A percentile compares a stretch with the other conserved stretches of the same genome.
phyloP scores from a whole-genome alignment of 1,139 yeast species.

The Dujonia santamariae region DNA sequence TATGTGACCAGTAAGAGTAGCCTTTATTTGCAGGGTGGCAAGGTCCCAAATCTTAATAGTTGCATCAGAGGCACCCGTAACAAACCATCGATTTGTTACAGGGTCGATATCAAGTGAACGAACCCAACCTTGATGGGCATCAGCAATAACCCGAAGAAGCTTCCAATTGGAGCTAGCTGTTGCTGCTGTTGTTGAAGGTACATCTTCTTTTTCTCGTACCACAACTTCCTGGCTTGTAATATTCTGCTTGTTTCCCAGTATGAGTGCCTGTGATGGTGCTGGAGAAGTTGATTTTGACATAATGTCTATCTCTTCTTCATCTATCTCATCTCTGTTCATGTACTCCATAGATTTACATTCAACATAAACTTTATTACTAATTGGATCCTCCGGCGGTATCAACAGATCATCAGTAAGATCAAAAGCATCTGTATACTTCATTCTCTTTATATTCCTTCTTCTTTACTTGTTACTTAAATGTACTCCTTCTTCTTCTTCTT shows the following conservation, averaged over 20 bases:
- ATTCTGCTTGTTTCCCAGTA: too few relatives aligned
- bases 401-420: slow-evolving; percentile 5
- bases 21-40: slow-evolving; percentile 63
- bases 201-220: background rate
- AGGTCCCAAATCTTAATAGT: slow-evolving; percentile 92
- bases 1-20: slow-evolving; percentile 85
- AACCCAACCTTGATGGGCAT: slow-evolving; percentile 94
- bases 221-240: too few relatives aligned
- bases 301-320: background rate
- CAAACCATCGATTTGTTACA: slow-evolving; percentile 80
- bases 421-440: slow-evolving; percentile 7
- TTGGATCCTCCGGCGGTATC: slow-evolving; percentile 2
- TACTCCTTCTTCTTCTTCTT: too few relatives aligned
- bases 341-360: too few relatives aligned
- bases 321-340: too few relatives aligned
- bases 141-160: slow-evolving; percentile 65
- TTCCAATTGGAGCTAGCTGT: slow-evolving; percentile 46
- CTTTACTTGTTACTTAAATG: too few relatives aligned
- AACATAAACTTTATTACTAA: slow-evolving; percentile 4
- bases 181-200: background rate
- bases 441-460: too few relatives aligned
- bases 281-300: too few relatives aligned
- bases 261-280: too few relatives aligned
- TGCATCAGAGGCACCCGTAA: slow-evolving; percentile 84
- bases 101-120: slow-evolving; percentile 79